phyloP scores from a whole-genome alignment of 2,329 filamentous ascomycete genomes.

The Lachnellula subtilissima region DNA sequence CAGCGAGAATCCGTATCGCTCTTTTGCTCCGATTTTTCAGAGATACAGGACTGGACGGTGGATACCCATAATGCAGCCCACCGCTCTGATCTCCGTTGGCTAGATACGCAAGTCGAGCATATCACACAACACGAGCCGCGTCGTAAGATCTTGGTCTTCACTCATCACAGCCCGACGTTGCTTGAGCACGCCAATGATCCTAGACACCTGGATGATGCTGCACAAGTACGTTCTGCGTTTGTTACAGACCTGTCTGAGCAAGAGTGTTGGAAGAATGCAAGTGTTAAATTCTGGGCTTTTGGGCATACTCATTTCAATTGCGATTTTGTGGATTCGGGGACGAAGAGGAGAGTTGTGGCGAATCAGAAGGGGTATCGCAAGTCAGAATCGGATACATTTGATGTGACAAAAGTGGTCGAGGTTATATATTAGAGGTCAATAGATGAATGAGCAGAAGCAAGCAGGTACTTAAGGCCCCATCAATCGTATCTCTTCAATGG shows the following conservation, averaged over 20 bases:
- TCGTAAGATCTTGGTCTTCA: conserved; percentile 35
- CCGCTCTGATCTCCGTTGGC: conserved; percentile 33
- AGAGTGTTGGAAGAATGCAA: conserved; percentile 19
- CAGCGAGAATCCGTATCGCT: conserved; percentile 25
- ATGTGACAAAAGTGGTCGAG: not conserved
- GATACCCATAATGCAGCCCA: conserved; percentile 6
- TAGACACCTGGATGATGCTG: conserved; percentile 15
- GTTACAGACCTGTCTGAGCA: conserved; percentile 44
- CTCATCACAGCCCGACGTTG: conserved; percentile 34
- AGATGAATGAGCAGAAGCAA: too few species aligned
- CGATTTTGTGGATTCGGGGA: conserved; percentile 32
- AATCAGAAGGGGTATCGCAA: conserved; percentile 40
- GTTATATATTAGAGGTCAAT: not conserved
- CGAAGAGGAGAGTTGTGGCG: conserved; percentile 33
- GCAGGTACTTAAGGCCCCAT: too few species aligned
- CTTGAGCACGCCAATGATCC: conserved; percentile 6
- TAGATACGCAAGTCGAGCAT: conserved; percentile 34
- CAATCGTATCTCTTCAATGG: too few species aligned
- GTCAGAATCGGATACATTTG: not conserved
- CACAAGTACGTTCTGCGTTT: conserved; percentile 39
- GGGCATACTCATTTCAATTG: conserved; percentile 42
- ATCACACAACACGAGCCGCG: conserved; percentile 30
- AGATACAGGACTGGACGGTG: conserved; percentile 6
- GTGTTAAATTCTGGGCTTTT: conserved; percentile 39
- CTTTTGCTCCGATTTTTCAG: conserved; percentile 9